phyloP scores from a whole-genome alignment of 805 yeast genomes.

The Citeromyces matritensis region DNA sequence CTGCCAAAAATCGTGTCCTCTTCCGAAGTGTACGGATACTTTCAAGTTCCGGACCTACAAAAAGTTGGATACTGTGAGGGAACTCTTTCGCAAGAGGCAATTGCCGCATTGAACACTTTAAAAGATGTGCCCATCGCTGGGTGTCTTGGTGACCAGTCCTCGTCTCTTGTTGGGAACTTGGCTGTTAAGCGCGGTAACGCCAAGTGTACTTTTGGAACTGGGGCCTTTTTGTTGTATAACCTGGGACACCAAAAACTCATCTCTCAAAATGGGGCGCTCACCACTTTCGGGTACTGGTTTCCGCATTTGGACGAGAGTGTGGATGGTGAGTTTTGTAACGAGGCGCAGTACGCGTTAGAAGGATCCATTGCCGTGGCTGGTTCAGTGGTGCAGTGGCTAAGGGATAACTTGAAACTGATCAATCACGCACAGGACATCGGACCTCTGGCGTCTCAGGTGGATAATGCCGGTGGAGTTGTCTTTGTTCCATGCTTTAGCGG shows the following conservation, averaged over 20 bases:
- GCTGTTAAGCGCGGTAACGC: conserved; percentile 78
- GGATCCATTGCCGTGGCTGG: conserved; percentile 97
- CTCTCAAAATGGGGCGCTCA: conserved; percentile 68
- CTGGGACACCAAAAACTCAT: conserved; percentile 64
- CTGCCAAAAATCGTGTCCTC: conserved; percentile 72
- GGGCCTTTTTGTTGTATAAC: conserved; percentile 81
- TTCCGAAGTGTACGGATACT: conserved; percentile 64
- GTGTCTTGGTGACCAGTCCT: conserved; percentile 88
- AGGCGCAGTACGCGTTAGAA: conserved; percentile 81
- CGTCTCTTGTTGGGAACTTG: conserved; percentile 85
- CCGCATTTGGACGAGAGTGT: conserved; percentile 37
- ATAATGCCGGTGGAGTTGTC: conserved; percentile 79
- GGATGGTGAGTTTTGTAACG: conserved; percentile 19
- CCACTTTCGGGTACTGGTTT: conserved; percentile 87
- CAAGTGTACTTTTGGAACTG: conserved; percentile 94
- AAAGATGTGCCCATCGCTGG: conserved; percentile 69
- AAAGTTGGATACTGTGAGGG: conserved; percentile 32
- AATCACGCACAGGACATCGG: conserved; percentile 79
- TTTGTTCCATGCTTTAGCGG: conserved; percentile 95
- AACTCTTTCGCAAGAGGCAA: conserved; percentile 34
- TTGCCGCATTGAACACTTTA: conserved; percentile 29
- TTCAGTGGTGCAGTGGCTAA: conserved; percentile 82
- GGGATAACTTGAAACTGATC: conserved; percentile 78
- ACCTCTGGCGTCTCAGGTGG: conserved; percentile 72
- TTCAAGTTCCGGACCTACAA: conserved; percentile 43